phyloP scores from a whole-genome alignment of 1,284 basidiomycete species.

The Tilletia caries region DNA sequence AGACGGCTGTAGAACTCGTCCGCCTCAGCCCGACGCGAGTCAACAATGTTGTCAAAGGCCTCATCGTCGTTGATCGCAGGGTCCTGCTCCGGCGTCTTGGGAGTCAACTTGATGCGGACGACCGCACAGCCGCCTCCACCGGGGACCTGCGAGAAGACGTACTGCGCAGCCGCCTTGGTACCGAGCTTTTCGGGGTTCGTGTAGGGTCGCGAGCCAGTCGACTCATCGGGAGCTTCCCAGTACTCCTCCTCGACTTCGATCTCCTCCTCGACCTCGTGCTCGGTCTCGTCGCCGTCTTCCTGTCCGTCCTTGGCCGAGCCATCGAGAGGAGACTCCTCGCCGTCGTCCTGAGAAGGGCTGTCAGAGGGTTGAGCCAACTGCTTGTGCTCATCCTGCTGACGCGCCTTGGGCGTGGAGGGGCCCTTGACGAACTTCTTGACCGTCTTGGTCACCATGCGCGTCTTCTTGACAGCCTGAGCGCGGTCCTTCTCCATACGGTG shows the following conservation, averaged over 20 bases:
- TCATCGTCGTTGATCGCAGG: slow-evolving; percentile 80
- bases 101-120: slow-evolving; percentile 87
- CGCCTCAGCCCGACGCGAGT: slow-evolving; percentile 74
- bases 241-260: slow-evolving; percentile 48
- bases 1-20: slow-evolving; percentile 90
- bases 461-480: slow-evolving; percentile 37
- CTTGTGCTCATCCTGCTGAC: not conserved
- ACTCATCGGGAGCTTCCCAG: slow-evolving; percentile 35
- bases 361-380: not conserved
- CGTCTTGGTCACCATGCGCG: slow-evolving; percentile 35
- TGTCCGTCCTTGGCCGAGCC: slow-evolving; percentile 24
- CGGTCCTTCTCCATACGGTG: slow-evolving; percentile 60
- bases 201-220: slow-evolving; percentile 37
- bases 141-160: slow-evolving; percentile 80
- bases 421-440: slow-evolving; percentile 22
- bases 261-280: slow-evolving; percentile 46
- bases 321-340: slow-evolving; percentile 8
- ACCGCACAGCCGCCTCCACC: slow-evolving; percentile 89
- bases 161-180: slow-evolving; percentile 90
- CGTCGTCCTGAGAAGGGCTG: not conserved
- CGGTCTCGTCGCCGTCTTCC: slow-evolving; percentile 28
- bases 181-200: slow-evolving; percentile 84
- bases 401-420: not conserved
- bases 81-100: slow-evolving; percentile 70
- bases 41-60: slow-evolving; percentile 80